Conservation (phyloP, 768 basidiomycete genomes). For the Gloeostereum incarnatum region DNA sequence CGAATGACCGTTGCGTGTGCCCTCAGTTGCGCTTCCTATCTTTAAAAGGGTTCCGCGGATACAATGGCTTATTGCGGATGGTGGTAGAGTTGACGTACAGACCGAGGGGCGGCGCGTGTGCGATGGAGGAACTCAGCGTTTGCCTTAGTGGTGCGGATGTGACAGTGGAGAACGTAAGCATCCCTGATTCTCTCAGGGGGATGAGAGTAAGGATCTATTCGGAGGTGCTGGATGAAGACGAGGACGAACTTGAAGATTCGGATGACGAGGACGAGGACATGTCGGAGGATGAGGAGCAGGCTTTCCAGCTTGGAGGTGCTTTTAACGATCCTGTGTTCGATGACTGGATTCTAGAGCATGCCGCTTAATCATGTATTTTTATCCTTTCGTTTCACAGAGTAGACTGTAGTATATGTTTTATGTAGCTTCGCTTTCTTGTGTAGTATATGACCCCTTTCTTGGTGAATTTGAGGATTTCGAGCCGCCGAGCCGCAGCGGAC, state of each 20-base stretch:
- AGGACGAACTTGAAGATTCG: slow-evolving; percentile 13
- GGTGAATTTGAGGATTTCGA: no score
- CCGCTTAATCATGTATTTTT: slow-evolving; percentile 11
- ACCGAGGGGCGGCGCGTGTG: not conserved
- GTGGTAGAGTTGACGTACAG: no score
- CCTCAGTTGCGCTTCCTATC: no score
- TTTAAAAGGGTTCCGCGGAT: no score
- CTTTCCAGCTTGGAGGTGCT: slow-evolving; percentile 16
- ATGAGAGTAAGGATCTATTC: slow-evolving; percentile 15
- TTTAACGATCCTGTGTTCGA: slow-evolving; percentile 22
- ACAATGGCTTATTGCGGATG: no score
- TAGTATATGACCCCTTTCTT: no score
- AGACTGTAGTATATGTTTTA: not conserved
- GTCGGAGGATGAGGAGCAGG: slow-evolving; percentile 8
- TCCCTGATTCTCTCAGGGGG: slow-evolving; percentile 15
- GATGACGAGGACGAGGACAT: slow-evolving; percentile 11
- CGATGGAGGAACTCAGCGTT: no score
- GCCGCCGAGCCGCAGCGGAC: no score
- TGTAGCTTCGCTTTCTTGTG: not conserved
- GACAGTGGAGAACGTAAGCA: not conserved
- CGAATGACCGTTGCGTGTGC: no score
- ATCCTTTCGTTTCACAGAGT: not conserved
- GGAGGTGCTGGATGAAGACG: slow-evolving; percentile 8
- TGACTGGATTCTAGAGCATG: no score
- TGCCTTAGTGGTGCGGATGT: not conserved